Conservation (phyloP, 768 basidiomycete species). For the Mycena pura region DNA sequence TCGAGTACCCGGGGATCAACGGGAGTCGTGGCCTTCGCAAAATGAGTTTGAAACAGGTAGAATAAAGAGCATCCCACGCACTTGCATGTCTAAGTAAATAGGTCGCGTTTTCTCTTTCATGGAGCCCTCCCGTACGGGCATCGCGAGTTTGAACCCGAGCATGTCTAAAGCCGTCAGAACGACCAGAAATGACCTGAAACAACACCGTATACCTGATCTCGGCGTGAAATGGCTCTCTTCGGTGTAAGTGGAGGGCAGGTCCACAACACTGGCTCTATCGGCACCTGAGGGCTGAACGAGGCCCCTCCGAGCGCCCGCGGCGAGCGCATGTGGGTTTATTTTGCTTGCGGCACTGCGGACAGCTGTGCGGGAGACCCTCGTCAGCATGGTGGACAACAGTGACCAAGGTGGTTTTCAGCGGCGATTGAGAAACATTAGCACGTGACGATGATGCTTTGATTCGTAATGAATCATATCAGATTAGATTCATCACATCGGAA, state of each 20-base stretch:
- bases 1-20: constrained; percentile 97
- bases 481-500: no score
- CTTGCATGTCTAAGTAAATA: constrained; percentile 99
- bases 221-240: constrained; percentile 76
- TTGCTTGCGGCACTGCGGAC: constrained; percentile 43
- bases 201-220: constrained; percentile 58
- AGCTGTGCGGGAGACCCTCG: constrained; percentile 55
- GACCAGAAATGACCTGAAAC: not conserved
- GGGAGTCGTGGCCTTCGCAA: constrained; percentile 88
- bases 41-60: constrained; percentile 8
- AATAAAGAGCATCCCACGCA: constrained; percentile 38
- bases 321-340: constrained; percentile 32
- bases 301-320: constrained; percentile 49
- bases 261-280: constrained; percentile 83
- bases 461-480: no score
- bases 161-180: constrained; percentile 62
- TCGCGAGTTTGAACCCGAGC: constrained; percentile 85
- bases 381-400: constrained; percentile 59
- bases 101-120: constrained; percentile 73
- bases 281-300: constrained; percentile 86
- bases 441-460: no score
- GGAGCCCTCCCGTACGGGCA: constrained; percentile 63
- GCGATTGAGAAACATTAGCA: not conserved
- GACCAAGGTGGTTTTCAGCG: constrained; percentile 23
- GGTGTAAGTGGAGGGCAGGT: constrained; percentile 76